These are phyloP conservation scores for Nitzschia inconspicua DNA, from an alignment of 108 stramenopile genomes.

Conservation along the genomic window DNA sequence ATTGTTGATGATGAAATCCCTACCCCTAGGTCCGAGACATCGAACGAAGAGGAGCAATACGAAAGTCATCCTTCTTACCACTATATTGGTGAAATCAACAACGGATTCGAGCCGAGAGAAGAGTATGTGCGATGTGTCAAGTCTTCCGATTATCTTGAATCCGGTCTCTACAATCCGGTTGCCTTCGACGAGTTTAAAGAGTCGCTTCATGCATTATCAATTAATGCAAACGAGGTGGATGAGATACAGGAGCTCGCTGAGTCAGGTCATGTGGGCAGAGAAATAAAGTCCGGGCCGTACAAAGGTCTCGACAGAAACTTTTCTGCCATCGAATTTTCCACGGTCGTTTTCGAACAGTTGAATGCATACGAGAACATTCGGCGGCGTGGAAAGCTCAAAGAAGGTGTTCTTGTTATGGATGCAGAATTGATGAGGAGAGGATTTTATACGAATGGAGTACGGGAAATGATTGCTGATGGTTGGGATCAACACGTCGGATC, in stretches of 20 bases:
- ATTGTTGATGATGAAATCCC: slow-evolving; percentile 1
- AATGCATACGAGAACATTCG: slow-evolving; percentile 65
- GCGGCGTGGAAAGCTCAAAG: slow-evolving; percentile 27
- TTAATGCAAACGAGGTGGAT: slow-evolving; percentile 73
- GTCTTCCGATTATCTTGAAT: slow-evolving; percentile 12
- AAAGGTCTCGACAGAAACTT: slow-evolving; percentile 61
- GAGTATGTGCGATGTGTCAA: slow-evolving; percentile 28
- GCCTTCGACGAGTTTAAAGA: slow-evolving; percentile 55
- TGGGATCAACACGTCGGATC: slow-evolving; percentile 45
- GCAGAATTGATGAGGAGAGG: slow-evolving; percentile 57
- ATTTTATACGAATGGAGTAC: slow-evolving; percentile 67
- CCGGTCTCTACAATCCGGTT: slow-evolving; percentile 7
- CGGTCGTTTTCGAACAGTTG: slow-evolving; percentile 73
- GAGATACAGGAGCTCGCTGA: slow-evolving; percentile 81
- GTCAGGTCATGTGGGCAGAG: slow-evolving; percentile 67
- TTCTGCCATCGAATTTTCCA: slow-evolving; percentile 79
- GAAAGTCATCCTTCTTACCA: background rate
- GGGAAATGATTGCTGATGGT: slow-evolving; percentile 40
- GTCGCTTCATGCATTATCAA: slow-evolving; percentile 53
- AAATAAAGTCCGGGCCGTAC: slow-evolving; percentile 64
- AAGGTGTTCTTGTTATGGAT: slow-evolving; percentile 49
- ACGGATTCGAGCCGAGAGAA: slow-evolving; percentile 3
- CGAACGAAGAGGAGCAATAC: background rate
- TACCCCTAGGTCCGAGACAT: background rate
- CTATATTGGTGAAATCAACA: slow-evolving; percentile 24